Conservation (phyloP, 176 grass and related monocot genomes). For the Rhipidocladum racemiflorum region DNA sequence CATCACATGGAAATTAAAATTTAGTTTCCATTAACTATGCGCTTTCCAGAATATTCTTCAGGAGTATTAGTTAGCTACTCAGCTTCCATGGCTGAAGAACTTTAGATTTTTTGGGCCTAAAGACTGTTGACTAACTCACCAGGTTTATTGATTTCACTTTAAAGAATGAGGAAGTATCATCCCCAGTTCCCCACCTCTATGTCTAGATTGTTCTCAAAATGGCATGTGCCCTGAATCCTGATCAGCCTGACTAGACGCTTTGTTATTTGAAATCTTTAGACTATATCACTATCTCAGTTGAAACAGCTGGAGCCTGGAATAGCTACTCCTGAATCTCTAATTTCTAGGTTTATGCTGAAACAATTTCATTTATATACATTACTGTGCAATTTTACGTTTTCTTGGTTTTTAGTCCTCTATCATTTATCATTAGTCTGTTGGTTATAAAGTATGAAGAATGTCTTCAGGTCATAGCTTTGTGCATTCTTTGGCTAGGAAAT, state of each 20-base stretch:
- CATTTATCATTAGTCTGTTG: no score
- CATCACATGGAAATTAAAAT: not conserved
- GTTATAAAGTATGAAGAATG: no score
- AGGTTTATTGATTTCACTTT: not conserved
- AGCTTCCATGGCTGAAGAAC: no score
- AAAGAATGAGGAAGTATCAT: not conserved
- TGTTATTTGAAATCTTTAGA: not conserved
- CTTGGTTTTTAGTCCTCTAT: no score
- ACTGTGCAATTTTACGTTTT: not conserved
- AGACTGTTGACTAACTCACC: not conserved
- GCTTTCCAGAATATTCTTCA: not conserved
- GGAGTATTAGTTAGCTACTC: no score
- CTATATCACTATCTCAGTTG: not conserved
- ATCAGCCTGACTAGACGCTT: not conserved
- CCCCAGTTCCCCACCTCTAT: not conserved
- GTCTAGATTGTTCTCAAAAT: not conserved
- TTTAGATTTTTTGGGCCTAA: no score
- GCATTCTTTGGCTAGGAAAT: no score
- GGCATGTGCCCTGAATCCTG: not conserved
- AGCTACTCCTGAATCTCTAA: not conserved
- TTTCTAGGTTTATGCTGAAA: not conserved
- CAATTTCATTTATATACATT: not conserved
- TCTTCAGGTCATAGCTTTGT: no score
- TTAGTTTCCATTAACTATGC: not conserved
- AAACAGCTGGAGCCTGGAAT: not conserved